Base-by-base conservation (phyloP, 352 stramenopile genomes). In the Pythium vanterpoolii region DNA sequence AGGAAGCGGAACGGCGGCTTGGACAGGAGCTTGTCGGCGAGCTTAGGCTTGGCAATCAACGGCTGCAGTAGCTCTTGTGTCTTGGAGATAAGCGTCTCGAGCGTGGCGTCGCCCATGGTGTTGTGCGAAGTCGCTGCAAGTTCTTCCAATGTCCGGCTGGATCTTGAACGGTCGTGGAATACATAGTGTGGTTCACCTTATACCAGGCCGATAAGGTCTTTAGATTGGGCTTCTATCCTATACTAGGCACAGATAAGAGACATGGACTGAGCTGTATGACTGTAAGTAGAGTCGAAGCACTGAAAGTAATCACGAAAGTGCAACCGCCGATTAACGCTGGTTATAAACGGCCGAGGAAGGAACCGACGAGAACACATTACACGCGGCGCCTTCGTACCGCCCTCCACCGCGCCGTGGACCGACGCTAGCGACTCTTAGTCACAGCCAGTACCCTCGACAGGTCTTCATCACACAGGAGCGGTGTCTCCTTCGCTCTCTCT, bases 1-100 rank as follows among this genome's bases (percentile, higher is more conserved):
- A 98, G 74, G 69, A 98, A 99, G 36, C 96, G 90, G 73, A 99
- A 99, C 16, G 96, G 96, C 31, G 96, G 96, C 67, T 98, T 98
- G 62, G 74, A 70, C 39, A 99, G 80, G 40, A 99, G 78, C 77
- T 99, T 98, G 31, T 98, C 93, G 5, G 86, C 83, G 47, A 98
- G 77, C 73, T 98, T 98, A 24, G 96, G 96, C 72, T 98, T 98
- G 51, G 77, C 69, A 51, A 98, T 86, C 59, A 99, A 74, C 28
- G 76, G 80, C 67, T 96, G 86, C 53, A 98, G 75, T 38, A 84
- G 58, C 64, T 89, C 80, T 73, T 94, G 84, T 59, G 84, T 91
- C 68, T 81, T 83, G 38, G 76, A 65, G 66, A 91, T 90, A 38
- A 90, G 73, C 66, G 72, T 62, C 66, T 89, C 77, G 24, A 90